Evolutionary conservation across 768 basidiomycete species (phyloP).

Genomic region (Russula lepida): DNA sequence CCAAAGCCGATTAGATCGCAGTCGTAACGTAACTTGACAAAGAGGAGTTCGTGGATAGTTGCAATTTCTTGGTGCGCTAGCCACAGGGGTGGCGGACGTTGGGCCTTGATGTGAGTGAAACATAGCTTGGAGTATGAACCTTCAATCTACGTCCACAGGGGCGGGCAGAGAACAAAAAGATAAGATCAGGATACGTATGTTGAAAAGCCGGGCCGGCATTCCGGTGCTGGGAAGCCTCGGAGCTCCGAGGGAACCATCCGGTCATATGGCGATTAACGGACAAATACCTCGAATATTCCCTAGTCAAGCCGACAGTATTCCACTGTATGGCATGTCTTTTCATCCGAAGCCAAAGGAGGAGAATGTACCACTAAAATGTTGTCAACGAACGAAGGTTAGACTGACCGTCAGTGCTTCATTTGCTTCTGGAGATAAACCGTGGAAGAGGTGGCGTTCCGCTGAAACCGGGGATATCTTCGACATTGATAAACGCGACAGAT

Average conservation of each 20-base stretch:
- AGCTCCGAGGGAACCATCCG: too few species aligned
- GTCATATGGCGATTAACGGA: constrained; percentile 1
- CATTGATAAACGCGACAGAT: not conserved
- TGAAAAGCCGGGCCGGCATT: not conserved
- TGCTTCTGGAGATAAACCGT: constrained; percentile 13
- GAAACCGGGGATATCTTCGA: constrained; percentile 6
- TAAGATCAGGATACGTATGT: not conserved
- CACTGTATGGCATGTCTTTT: not conserved
- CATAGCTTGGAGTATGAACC: not conserved
- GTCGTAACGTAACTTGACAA: not conserved
- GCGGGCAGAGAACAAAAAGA: not conserved
- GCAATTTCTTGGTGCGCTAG: not conserved
- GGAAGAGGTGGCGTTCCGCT: constrained; percentile 17
- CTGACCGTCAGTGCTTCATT: not conserved
- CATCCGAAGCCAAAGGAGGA: constrained; percentile 3
- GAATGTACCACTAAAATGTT: constrained; percentile 1
- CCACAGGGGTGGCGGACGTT: not conserved
- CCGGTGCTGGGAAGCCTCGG: not conserved
- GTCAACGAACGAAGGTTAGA: constrained; percentile 5
- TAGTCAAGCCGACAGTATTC: constrained; percentile 8
- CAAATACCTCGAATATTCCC: constrained; percentile 1
- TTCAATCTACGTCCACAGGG: not conserved
- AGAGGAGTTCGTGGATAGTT: not conserved
- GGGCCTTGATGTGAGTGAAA: not conserved
- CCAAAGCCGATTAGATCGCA: not conserved